phyloP scores from a whole-genome alignment of 2,329 filamentous ascomycete species.

The Aureobasidium lini region DNA sequence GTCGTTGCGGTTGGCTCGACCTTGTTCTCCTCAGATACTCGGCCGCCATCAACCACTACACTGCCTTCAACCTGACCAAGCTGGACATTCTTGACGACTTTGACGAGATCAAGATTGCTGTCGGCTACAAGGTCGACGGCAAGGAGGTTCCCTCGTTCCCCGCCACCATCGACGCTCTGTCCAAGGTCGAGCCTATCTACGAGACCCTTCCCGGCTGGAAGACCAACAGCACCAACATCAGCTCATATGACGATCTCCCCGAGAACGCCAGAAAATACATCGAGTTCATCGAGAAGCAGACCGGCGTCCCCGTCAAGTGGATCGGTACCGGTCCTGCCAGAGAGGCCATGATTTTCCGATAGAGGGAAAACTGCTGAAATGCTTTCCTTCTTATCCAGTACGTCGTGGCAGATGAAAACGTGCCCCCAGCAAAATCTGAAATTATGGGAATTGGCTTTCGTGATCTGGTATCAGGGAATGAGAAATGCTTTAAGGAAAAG shows the following conservation, averaged over 20 bases:
- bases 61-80: conserved; percentile 56
- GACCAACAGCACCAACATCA: conserved; percentile 52
- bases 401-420: neutral
- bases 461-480: conserved; percentile 8
- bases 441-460: neutral
- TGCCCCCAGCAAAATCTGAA: neutral
- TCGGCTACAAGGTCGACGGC: conserved; percentile 58
- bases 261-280: conserved; percentile 58
- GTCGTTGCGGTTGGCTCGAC: conserved; percentile 59
- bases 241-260: conserved; percentile 56
- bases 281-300: conserved; percentile 58
- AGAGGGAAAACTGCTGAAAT: neutral
- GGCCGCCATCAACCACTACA: conserved; percentile 59
- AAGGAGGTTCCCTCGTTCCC: conserved; percentile 56
- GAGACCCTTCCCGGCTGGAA: conserved; percentile 64
- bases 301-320: conserved; percentile 56
- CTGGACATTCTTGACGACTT: conserved; percentile 69
- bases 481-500: conserved; percentile 1
- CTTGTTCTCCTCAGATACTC: conserved; percentile 63
- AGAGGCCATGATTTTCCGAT: conserved; percentile 52
- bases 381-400: neutral
- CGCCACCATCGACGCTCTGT: conserved; percentile 52
- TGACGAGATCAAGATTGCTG: conserved; percentile 64
- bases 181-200: conserved; percentile 57
- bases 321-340: conserved; percentile 60